Percentiles rank a stretch among this genome's conserved stretches.
Conservation (phyloP, 495 filamentous ascomycete genomes). For the Penicillium psychrofluorescens region DNA sequence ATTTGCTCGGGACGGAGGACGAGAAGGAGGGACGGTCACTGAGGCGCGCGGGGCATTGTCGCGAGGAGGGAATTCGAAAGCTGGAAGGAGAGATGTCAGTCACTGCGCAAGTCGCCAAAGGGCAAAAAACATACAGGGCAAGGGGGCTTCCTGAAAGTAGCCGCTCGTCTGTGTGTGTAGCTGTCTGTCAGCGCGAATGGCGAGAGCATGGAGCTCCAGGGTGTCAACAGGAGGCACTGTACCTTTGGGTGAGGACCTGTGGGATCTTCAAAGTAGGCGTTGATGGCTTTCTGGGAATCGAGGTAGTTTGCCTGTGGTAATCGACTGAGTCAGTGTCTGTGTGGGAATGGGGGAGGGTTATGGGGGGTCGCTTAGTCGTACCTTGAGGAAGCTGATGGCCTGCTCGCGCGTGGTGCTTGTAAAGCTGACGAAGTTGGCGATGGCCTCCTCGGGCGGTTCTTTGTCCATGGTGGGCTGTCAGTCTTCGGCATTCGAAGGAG, state of each 20-base stretch:
- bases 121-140: slow-evolving; percentile 9
- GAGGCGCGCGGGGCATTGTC: slow-evolving; percentile 38
- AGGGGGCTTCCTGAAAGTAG: slow-evolving; percentile 17
- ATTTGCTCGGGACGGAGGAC: slow-evolving; percentile 62
- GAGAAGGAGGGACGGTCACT: slow-evolving; percentile 50
- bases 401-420: slow-evolving; percentile 37
- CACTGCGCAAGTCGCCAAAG: neutral
- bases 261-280: slow-evolving; percentile 46
- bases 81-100: slow-evolving; percentile 22
- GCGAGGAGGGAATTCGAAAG: slow-evolving; percentile 49
- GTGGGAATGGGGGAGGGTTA: neutral
- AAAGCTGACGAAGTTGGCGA: slow-evolving; percentile 40
- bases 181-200: neutral
- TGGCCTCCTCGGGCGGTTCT: slow-evolving; percentile 39
- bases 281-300: slow-evolving; percentile 43
- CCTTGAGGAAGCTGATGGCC: slow-evolving; percentile 43
- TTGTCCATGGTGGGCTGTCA: slow-evolving; percentile 23
- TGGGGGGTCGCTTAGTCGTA: slow-evolving; percentile 1
- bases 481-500: neutral
- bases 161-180: slow-evolving; percentile 7
- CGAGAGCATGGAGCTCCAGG: too few species aligned
- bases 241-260: slow-evolving; percentile 30
- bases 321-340: neutral
- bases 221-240: too few species aligned
- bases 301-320: slow-evolving; percentile 37